A percentile compares a stretch with the other conserved stretches of the same genome.
phyloP scores from a whole-genome alignment of 768 basidiomycete species.

The Agaricus subrufescens region DNA sequence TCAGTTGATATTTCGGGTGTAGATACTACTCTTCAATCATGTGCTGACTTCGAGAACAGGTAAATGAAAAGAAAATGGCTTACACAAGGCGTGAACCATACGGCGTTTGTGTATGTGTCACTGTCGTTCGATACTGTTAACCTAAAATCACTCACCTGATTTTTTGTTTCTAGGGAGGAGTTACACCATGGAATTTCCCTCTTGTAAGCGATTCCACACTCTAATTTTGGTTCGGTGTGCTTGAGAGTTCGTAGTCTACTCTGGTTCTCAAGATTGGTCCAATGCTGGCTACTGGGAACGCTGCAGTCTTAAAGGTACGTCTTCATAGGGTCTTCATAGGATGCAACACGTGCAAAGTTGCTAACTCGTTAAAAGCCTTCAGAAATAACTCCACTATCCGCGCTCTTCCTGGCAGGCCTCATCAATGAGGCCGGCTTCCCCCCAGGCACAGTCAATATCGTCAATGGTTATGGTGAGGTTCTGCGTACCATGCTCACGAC shows the following conservation, averaged over 20 bases:
- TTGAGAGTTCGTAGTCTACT: slow-evolving; percentile 6
- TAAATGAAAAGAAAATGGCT: slow-evolving; percentile 47
- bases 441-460: slow-evolving; percentile 67
- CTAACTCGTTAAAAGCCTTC: slow-evolving; percentile 39
- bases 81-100: slow-evolving; percentile 70
- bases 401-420: slow-evolving; percentile 45
- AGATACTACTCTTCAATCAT: too few relatives aligned
- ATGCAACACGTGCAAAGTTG: neutral
- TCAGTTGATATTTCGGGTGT: slow-evolving; percentile 9
- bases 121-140: neutral
- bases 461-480: slow-evolving; percentile 55
- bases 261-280: slow-evolving; percentile 72
- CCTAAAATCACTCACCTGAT: slow-evolving; percentile 16
- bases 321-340: neutral
- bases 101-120: slow-evolving; percentile 35
- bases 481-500: neutral
- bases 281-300: slow-evolving; percentile 74
- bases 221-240: neutral
- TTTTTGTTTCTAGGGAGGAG: slow-evolving; percentile 29
- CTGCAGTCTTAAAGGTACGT: slow-evolving; percentile 57
- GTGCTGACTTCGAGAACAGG: slow-evolving; percentile 27
- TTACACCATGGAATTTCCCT: slow-evolving; percentile 62
- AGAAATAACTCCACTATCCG: slow-evolving; percentile 68
- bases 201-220: slow-evolving; percentile 10
- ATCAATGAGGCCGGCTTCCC: slow-evolving; percentile 72